Base-by-base conservation (phyloP, 345 rosid species). In the Aegle marmelos region DNA sequence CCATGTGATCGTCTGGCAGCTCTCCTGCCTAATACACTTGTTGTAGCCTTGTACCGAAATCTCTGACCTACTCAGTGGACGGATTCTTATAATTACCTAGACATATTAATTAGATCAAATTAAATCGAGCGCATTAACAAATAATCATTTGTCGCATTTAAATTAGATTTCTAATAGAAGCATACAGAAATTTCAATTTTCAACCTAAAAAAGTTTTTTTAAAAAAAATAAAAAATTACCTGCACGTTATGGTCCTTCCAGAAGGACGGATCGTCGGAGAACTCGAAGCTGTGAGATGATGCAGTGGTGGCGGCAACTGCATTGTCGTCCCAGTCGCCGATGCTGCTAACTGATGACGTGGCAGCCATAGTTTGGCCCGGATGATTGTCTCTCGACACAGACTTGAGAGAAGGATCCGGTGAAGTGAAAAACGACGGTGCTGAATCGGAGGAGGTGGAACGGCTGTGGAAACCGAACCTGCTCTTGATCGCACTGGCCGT, bases 221-320 rank as follows among this genome's bases (percentile, higher is more conserved):
- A 37, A 10, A 65, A 60, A 71, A 58, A 50, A 45, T n/a, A 1
- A 30, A 37, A 28, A 50, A 60, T 41, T 22, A 89, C 99, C 95
- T 97, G 99, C 27, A 97, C 98, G 73, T 97, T 97, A 78, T 87
- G 98, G 50, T 97, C 99, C 84, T 91, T 90, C 98, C 98, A 93
- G 82, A 97, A 91, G 11, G 98, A 89, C 2, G 98, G 97, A 84
- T 93, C 98, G 68, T 97, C 98, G n/a, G 67, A 69, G 78, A 94
- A 81, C 79, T 94, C 98, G 62, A 91, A 94, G 79, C 91, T 87
- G 67, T 80, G 94, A 50, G 88, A 83, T 54, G 87, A 73, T 34
- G 78, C 87, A 48, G 68, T 21, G 64, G 1, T 73, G 37, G 24
- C 84, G 2, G 59, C 2, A 7, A 22, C 85, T 50, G 76, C 82